phyloP scores from a whole-genome alignment of 2,329 filamentous ascomycete genomes.

The Fusarium armeniacum region DNA sequence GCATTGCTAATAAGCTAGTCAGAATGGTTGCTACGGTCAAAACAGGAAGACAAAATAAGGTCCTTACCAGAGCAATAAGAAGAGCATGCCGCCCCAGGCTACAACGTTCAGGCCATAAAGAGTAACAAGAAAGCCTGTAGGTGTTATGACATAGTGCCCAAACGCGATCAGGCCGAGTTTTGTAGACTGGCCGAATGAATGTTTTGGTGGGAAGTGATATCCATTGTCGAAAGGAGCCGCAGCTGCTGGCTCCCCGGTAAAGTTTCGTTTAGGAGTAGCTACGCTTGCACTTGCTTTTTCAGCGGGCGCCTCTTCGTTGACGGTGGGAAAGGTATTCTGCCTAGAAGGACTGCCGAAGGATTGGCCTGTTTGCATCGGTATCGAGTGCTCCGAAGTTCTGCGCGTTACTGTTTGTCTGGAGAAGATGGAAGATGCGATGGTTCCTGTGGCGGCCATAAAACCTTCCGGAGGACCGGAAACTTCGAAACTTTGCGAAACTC shows the following conservation, averaged over 20 bases:
- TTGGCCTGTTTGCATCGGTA: slow-evolving; percentile 31
- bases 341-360: slow-evolving; percentile 47
- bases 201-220: slow-evolving; percentile 74
- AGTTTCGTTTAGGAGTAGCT: slow-evolving; percentile 19
- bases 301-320: slow-evolving; percentile 41
- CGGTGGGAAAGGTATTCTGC: slow-evolving; percentile 38
- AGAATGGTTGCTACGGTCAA: slow-evolving; percentile 8
- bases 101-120: slow-evolving; percentile 87
- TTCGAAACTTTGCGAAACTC: slow-evolving; percentile 57
- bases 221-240: slow-evolving; percentile 70
- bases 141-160: slow-evolving; percentile 80
- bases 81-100: slow-evolving; percentile 93
- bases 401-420: slow-evolving; percentile 44
- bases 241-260: slow-evolving; percentile 46
- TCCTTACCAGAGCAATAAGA: slow-evolving; percentile 80
- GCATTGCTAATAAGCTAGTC: slow-evolving; percentile 43
- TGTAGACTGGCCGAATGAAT: slow-evolving; percentile 71
- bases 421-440: slow-evolving; percentile 60
- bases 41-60: neutral
- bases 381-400: slow-evolving; percentile 38
- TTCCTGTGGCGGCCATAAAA: slow-evolving; percentile 63
- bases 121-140: slow-evolving; percentile 80
- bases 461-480: slow-evolving; percentile 63
- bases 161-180: slow-evolving; percentile 71
- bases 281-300: slow-evolving; percentile 17